Percentiles rank a stretch among this genome's conserved stretches.
Conservation (phyloP, 495 filamentous ascomycete genomes). For the Chaetomium tenue region DNA sequence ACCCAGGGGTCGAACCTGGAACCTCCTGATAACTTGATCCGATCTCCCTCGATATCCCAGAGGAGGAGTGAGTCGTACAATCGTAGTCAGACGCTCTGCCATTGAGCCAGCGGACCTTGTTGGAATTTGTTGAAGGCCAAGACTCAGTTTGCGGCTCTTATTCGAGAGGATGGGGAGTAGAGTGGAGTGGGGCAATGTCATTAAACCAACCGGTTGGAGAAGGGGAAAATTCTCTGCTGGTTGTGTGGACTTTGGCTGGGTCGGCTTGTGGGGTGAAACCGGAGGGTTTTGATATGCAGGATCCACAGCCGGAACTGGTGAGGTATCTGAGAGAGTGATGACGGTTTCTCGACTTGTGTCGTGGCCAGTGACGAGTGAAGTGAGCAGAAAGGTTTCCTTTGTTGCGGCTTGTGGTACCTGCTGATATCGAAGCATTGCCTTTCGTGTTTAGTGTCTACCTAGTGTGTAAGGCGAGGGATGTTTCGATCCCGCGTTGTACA, state of each 20-base stretch:
- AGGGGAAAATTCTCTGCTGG: too few species aligned
- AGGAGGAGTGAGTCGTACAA: conserved; percentile 5
- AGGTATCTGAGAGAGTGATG: not conserved
- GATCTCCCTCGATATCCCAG: conserved; percentile 3
- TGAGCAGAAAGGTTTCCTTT: too few species aligned
- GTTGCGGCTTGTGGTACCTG: too few species aligned
- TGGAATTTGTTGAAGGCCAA: not conserved
- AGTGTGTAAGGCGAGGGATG: too few species aligned
- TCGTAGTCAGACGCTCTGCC: conserved; percentile 17
- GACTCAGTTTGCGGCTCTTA: not conserved
- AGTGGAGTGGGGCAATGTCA: too few species aligned
- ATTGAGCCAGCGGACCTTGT: conserved; percentile 1
- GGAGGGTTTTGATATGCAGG: not conserved
- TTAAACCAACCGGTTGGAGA: too few species aligned
- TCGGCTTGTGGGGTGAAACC: not conserved
- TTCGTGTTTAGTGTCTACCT: too few species aligned
- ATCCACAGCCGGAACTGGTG: not conserved
- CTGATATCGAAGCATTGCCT: too few species aligned
- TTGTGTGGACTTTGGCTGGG: not conserved
- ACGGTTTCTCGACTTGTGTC: not conserved
- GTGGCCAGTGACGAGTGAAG: too few species aligned
- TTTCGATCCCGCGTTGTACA: too few species aligned
- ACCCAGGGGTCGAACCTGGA: too few species aligned
- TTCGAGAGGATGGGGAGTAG: too few species aligned
- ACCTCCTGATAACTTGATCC: not conserved